Evolutionary conservation across 208 protist genomes (phyloP).

Genomic region (Herpetomonas samuelpessoai): DNA sequence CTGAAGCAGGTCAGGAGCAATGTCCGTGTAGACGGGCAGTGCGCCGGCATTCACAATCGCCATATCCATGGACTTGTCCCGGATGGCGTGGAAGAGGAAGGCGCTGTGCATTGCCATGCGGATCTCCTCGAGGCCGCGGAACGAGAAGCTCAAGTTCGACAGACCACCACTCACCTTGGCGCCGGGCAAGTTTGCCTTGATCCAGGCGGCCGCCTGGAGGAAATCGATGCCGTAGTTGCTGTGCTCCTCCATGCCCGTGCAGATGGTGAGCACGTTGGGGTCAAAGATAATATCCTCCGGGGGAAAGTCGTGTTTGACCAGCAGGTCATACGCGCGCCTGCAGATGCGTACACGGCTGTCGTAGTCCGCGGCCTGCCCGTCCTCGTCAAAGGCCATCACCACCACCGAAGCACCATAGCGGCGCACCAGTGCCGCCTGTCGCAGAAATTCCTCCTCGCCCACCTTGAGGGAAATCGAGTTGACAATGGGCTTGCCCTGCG

Average conservation of each 20-base stretch:
- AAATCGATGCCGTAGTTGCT: constrained; percentile 97
- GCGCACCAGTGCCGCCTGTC: constrained; percentile 84
- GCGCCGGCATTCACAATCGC: constrained; percentile 96
- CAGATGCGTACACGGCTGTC: constrained; percentile 93
- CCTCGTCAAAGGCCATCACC: constrained; percentile 96
- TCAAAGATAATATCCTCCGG: constrained; percentile 97
- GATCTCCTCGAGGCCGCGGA: constrained; percentile 89
- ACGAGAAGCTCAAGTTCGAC: constrained; percentile 97
- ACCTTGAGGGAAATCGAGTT: constrained; percentile 97
- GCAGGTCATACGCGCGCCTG: constrained; percentile 91
- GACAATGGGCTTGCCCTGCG: constrained; percentile 96
- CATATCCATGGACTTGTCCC: constrained; percentile 93
- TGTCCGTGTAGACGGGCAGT: constrained; percentile 95
- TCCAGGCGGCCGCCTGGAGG: constrained; percentile 85
- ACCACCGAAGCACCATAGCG: constrained; percentile 92
- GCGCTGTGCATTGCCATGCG: constrained; percentile 91
- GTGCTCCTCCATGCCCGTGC: constrained; percentile 96
- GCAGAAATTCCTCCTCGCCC: constrained; percentile 94
- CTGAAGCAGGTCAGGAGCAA: constrained; percentile 76
- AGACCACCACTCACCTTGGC: constrained; percentile 93
- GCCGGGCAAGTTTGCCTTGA: constrained; percentile 80
- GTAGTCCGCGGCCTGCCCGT: constrained; percentile 91
- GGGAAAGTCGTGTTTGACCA: constrained; percentile 78
- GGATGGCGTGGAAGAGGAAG: constrained; percentile 93
- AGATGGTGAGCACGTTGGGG: constrained; percentile 97